A percentile compares a stretch with the other conserved stretches of the same genome.
phyloP scores from a whole-genome alignment of 2,329 filamentous ascomycete genomes.

The Paecilomyces fulvus region DNA sequence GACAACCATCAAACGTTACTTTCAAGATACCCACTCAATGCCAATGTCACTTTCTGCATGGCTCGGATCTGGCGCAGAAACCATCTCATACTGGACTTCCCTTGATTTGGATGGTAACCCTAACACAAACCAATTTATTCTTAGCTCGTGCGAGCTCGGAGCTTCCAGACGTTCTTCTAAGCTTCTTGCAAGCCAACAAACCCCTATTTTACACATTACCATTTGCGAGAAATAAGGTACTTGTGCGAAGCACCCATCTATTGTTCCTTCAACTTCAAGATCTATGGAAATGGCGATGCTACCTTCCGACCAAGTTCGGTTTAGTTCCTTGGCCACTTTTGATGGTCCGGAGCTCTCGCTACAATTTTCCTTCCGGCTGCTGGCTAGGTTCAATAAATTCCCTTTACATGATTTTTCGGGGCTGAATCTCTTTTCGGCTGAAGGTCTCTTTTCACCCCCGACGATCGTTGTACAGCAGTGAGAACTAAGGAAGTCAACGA shows the following conservation, averaged over 20 bases:
- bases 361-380: not conserved
- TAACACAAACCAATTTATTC: not conserved
- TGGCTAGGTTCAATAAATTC: not conserved
- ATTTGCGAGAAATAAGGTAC: not conserved
- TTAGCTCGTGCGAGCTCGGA: not conserved
- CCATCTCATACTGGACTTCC: not conserved
- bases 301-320: too few relatives aligned
- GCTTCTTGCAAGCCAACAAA: not conserved
- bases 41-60: not conserved
- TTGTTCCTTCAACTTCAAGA: not conserved
- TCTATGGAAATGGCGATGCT: not conserved
- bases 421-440: not conserved
- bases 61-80: not conserved
- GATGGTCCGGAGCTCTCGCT: not conserved
- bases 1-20: not conserved
- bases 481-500: not conserved
- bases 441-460: not conserved
- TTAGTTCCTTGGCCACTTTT: too few relatives aligned
- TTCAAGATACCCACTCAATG: not conserved
- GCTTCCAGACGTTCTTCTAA: not conserved
- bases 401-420: not conserved
- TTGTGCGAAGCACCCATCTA: not conserved
- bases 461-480: not conserved
- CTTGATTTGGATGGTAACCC: not conserved
- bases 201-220: not conserved